Percentiles rank a stretch among this genome's conserved stretches.
Evolutionary conservation across 2,329 filamentous ascomycete genomes (phyloP).

Genomic region (Trichoderma brevicompactum): DNA sequence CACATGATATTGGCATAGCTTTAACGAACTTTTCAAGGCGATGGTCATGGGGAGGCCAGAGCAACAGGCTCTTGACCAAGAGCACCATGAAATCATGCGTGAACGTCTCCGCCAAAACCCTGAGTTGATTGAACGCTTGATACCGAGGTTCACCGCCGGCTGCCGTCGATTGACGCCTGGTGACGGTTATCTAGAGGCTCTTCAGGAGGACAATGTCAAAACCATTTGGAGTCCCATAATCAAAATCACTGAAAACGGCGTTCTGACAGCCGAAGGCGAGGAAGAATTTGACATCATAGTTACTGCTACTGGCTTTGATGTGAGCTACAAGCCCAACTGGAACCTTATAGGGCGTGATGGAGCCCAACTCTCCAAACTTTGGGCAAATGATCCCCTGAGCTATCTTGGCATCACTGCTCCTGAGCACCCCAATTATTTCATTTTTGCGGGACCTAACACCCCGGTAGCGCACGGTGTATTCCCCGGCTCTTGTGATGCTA

Average conservation of each 20-base stretch:
- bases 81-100: conserved; percentile 6
- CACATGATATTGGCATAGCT: background rate
- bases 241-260: background rate
- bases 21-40: conserved; percentile 9
- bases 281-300: background rate
- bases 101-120: background rate
- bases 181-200: background rate
- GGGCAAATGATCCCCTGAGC: too few relatives aligned
- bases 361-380: background rate
- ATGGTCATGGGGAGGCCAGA: background rate
- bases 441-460: too few relatives aligned
- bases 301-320: background rate
- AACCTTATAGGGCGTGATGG: background rate
- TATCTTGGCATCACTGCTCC: too few relatives aligned
- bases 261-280: background rate
- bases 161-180: background rate
- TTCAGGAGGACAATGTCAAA: background rate
- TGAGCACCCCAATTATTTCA: too few relatives aligned
- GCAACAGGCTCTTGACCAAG: background rate
- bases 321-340: conserved; percentile 1
- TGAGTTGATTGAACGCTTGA: too few relatives aligned
- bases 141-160: too few relatives aligned
- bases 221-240: conserved; percentile 3
- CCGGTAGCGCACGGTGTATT: too few relatives aligned
- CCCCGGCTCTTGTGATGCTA: too few relatives aligned